Conservation (phyloP, 495 filamentous ascomycete species). For the Rostrohypoxylon terebratum region DNA sequence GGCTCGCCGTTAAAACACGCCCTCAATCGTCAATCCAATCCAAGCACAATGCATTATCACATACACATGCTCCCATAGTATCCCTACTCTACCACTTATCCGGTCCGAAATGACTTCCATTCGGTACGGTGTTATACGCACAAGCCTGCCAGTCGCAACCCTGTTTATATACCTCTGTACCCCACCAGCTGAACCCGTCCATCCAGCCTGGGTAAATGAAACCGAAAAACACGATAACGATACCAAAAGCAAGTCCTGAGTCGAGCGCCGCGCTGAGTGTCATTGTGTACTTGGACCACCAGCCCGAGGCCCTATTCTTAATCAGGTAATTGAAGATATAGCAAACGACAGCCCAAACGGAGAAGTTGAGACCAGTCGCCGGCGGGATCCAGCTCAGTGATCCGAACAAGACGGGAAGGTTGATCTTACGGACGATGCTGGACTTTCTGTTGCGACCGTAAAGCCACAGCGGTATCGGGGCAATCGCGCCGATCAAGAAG, state of each 20-base stretch:
- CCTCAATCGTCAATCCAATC: not conserved
- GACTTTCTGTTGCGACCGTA: constrained; percentile 62
- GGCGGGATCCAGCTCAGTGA: constrained; percentile 84
- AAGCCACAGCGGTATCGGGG: constrained; percentile 75
- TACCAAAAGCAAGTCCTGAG: constrained; percentile 80
- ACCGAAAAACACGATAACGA: constrained; percentile 85
- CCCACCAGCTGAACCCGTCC: constrained; percentile 77
- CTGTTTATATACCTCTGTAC: constrained; percentile 75
- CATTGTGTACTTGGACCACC: constrained; percentile 94
- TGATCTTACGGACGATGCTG: constrained; percentile 71
- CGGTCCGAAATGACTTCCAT: constrained; percentile 69
- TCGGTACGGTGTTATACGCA: constrained; percentile 62
- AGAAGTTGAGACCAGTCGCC: constrained; percentile 86
- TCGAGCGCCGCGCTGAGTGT: constrained; percentile 85
- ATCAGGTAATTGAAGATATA: constrained; percentile 84
- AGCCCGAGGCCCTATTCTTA: constrained; percentile 69
- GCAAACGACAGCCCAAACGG: constrained; percentile 83
- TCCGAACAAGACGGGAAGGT: constrained; percentile 78
- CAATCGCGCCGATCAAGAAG: constrained; percentile 77
- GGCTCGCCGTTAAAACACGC: not conserved
- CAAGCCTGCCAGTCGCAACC: constrained; percentile 76
- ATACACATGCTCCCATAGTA: not conserved
- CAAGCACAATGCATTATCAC: not conserved
- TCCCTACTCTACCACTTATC: constrained; percentile 60
- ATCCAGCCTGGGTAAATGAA: constrained; percentile 78